These are phyloP conservation scores for Pyricularia sp. DNA, from an alignment of 2,329 filamentous ascomycete genomes.

Conservation along the genomic window DNA sequence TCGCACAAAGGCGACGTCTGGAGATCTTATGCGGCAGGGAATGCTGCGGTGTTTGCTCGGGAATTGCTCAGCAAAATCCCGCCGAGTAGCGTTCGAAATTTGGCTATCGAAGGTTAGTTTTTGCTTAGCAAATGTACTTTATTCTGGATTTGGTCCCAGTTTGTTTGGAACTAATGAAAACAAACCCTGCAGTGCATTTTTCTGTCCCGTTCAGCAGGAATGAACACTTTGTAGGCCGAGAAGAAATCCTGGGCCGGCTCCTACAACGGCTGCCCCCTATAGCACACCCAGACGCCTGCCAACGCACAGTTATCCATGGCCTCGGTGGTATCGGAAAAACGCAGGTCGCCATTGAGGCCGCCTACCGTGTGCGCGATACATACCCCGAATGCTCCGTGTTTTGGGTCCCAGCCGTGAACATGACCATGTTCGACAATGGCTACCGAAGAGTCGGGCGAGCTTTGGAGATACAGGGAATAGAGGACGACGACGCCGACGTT, in stretches of 20 bases:
- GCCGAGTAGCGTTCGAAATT: background rate
- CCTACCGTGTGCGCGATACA: conserved; percentile 16
- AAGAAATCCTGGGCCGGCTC: conserved; percentile 10
- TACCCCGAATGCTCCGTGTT: too few relatives aligned
- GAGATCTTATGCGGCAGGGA: conserved; percentile 2
- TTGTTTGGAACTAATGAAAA: background rate
- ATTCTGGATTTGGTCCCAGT: background rate
- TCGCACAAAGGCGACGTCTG: too few relatives aligned
- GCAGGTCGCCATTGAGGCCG: conserved; percentile 26
- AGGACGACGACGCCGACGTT: conserved; percentile 16
- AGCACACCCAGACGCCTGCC: background rate
- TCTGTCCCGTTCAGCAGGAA: conserved; percentile 17
- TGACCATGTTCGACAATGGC: too few relatives aligned
- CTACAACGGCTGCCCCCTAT: conserved; percentile 8
- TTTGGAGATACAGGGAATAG: too few relatives aligned
- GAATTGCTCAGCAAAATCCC: conserved; percentile 8
- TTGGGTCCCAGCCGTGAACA: too few relatives aligned
- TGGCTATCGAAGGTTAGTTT: background rate
- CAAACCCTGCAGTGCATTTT: conserved; percentile 5
- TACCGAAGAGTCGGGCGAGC: too few relatives aligned
- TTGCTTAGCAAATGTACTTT: background rate
- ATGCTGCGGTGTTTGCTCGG: conserved; percentile 19
- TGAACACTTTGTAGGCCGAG: conserved; percentile 16
- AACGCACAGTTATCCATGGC: conserved; percentile 13
- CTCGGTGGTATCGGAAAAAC: conserved; percentile 28